A percentile compares a stretch with the other conserved stretches of the same genome.
phyloP scores from a whole-genome alignment of 495 filamentous ascomycete genomes.

The Echria macrotheca region DNA sequence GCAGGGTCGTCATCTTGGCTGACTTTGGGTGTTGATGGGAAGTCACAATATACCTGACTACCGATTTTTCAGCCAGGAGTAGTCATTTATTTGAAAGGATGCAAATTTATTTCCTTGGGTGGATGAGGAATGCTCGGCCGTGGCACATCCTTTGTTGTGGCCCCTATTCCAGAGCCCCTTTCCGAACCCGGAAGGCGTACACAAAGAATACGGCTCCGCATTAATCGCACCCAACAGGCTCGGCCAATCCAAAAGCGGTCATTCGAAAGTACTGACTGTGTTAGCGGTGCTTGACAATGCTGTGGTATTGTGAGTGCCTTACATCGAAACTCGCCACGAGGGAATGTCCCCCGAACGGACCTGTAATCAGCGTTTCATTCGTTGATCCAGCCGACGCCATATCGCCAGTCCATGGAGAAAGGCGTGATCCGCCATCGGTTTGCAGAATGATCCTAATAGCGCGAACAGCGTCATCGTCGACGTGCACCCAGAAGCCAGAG shows the following conservation, averaged over 20 bases:
- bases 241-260: constrained; percentile 3
- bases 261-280: constrained; percentile 10
- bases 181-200: not conserved
- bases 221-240: not conserved
- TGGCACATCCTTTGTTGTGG: no score
- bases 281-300: no score
- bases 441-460: constrained; percentile 4
- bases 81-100: not conserved
- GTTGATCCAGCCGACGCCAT: not conserved
- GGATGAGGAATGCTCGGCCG: no score
- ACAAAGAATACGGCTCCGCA: not conserved
- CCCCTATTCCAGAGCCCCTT: no score
- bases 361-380: not conserved
- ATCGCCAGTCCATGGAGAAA: constrained; percentile 12
- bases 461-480: constrained; percentile 8
- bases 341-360: not conserved
- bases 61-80: not conserved
- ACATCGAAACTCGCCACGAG: constrained; percentile 16
- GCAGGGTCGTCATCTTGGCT: not conserved
- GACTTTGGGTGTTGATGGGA: constrained; percentile 8
- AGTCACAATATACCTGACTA: not conserved
- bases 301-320: no score
- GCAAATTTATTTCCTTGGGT: not conserved
- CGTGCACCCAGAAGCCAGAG: constrained; percentile 1
- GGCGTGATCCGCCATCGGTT: not conserved